A percentile compares a stretch with the other conserved stretches of the same genome.
Conservation (phyloP, 2,329 filamentous ascomycete genomes). For the Pseudocercospora fuligena region DNA sequence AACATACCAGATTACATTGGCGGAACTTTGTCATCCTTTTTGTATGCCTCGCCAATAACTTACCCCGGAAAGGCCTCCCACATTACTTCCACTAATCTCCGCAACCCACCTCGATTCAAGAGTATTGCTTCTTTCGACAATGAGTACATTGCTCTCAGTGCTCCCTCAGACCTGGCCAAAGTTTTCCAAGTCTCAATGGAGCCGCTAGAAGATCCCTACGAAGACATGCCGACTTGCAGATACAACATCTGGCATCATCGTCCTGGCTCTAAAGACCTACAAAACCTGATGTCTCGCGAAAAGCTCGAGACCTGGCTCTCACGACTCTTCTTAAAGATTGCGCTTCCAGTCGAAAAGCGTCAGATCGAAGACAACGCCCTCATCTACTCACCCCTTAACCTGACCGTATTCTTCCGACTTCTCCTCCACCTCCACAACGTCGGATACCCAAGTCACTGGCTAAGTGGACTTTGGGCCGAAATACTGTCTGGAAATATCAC, state of each 20-base stretch:
- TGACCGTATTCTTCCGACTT: conserved; percentile 23
- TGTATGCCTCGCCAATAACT: not conserved
- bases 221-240: not conserved
- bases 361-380: conserved; percentile 3
- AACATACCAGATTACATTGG: conserved; percentile 24
- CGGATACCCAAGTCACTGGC: conserved; percentile 23
- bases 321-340: conserved; percentile 23
- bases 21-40: conserved; percentile 15
- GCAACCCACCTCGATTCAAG: conserved; percentile 19
- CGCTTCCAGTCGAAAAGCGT: conserved; percentile 14
- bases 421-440: conserved; percentile 19
- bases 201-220: not conserved
- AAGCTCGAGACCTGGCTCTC: conserved; percentile 18
- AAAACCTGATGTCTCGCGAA: conserved; percentile 4
- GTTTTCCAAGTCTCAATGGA: conserved; percentile 16
- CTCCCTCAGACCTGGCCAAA: conserved; percentile 10
- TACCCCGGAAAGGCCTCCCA: conserved; percentile 12
- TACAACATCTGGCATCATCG: conserved; percentile 14
- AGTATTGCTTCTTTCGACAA: conserved; percentile 10
- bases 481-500: conserved; percentile 19
- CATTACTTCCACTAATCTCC: conserved; percentile 13
- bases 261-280: not conserved
- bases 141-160: conserved; percentile 15
- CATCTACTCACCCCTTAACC: conserved; percentile 28
- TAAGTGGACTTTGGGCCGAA: conserved; percentile 13